Evolutionary conservation across 441 rosid genomes (phyloP), one percentile per base, ranked within the genome.

Genomic region (Gossypium davidsonii): DNA sequence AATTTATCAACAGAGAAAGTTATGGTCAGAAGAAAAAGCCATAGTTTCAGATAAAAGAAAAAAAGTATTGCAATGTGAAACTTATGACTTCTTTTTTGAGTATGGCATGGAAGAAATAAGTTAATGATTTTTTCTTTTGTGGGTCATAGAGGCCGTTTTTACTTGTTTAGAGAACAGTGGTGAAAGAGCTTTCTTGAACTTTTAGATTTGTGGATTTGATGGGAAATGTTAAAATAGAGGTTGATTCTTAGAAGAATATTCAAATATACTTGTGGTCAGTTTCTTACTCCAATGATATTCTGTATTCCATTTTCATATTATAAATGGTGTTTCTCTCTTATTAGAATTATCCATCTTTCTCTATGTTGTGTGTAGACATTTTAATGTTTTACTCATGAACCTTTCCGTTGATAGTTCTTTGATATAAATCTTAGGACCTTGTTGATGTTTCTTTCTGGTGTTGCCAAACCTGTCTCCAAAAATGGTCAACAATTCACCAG

Each of bases 391-490:
- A 18, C 10, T 44, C 15, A 10, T 11, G 65, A n/a, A n/a, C 26
- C 23, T 42, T 58, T 10, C 26, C 18, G 37, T 1, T 9, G 31
- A 62, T 59, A 44, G 21, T 39, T 34, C 61, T 31, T 28, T 8
- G 6, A 48, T 14, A n/a, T 63, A 42, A 63, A 73, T n/a, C 49
- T 48, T 60, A 4, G 42, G 55, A 21, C 15, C 11, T 21, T 15
- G 59, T 60, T n/a, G 12, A 5, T 14, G 42, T 20, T 72, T 66
- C 31, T 51, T 11, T 28, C 7, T 26, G n/a, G 6, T 28, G 8
- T 70, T 69, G 28, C 31, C 26, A 69, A 69, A 69, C 49, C 31
- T 11, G 58, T 69, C 15, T 18, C 48, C 18, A 14, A n/a, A 68
- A 4, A 34, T 6, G 62, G 18, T 52, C 6, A 2, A 17, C n/a